A percentile compares a stretch with the other conserved stretches of the same genome.
Conservation (phyloP, 371 early-diverging fungal species). For the Lichtheimia hyalospora region DNA sequence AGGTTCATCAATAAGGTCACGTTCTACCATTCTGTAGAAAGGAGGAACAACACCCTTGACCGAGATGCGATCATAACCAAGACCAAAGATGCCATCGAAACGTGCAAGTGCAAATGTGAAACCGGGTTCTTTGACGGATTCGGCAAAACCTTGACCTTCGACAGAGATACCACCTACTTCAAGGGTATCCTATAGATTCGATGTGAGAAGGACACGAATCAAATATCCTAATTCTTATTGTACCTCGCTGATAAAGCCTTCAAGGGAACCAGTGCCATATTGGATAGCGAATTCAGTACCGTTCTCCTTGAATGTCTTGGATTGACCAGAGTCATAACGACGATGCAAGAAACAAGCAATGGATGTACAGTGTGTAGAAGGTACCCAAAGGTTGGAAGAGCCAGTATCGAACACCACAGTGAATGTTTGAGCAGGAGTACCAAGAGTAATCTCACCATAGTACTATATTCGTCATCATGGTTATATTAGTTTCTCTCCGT, state of each 20-base stretch:
- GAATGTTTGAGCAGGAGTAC: conserved; percentile 90
- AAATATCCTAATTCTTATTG: no score
- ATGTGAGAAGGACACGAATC: no score
- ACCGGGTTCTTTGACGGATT: conserved; percentile 91
- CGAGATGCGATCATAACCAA: conserved; percentile 88
- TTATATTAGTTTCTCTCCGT: no score
- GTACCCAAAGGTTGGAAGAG: conserved; percentile 96
- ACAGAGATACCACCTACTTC: conserved; percentile 70
- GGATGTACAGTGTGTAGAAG: conserved; percentile 87
- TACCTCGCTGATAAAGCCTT: conserved; percentile 81
- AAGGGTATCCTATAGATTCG: conserved; percentile 58
- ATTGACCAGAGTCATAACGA: conserved; percentile 77
- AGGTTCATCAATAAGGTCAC: conserved; percentile 71
- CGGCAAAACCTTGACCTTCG: conserved; percentile 80
- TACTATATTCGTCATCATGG: conserved; percentile 42
- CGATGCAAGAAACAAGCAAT: conserved; percentile 93
- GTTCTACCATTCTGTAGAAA: conserved; percentile 86
- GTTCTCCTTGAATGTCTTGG: conserved; percentile 72
- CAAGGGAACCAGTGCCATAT: conserved; percentile 92
- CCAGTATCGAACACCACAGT: conserved; percentile 95
- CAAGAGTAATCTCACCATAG: conserved; percentile 81
- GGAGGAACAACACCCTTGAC: conserved; percentile 88
- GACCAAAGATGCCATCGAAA: conserved; percentile 94
- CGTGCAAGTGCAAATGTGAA: conserved; percentile 81
- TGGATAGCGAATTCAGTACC: conserved; percentile 91